These are phyloP conservation scores for Aspergillus carbonarius DNA, from an alignment of 2,329 filamentous ascomycete species.

Conservation along the genomic window DNA sequence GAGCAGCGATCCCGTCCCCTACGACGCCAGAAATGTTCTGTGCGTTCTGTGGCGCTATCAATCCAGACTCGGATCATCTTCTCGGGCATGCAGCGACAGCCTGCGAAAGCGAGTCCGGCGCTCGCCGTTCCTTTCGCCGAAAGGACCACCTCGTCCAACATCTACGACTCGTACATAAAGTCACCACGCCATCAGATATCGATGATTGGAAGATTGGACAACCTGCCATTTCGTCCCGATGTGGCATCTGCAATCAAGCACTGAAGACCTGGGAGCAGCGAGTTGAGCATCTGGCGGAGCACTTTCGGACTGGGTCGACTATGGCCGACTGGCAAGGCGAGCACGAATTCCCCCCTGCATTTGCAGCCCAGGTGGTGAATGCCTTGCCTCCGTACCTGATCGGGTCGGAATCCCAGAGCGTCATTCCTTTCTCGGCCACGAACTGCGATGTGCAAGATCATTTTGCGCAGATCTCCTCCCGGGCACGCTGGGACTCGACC, in stretches of 20 bases:
- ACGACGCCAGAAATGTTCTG: neutral
- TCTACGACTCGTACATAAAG: constrained; percentile 50
- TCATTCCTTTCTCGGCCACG: constrained; percentile 23
- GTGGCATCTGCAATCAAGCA: constrained; percentile 51
- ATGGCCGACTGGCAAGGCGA: constrained; percentile 57
- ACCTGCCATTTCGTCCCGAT: constrained; percentile 48
- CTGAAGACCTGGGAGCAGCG: constrained; percentile 53
- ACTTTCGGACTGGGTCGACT: constrained; percentile 51
- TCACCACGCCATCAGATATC: constrained; percentile 32
- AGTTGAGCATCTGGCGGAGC: constrained; percentile 51
- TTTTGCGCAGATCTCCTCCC: constrained; percentile 19
- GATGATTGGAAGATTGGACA: constrained; percentile 30
- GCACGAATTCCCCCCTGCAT: constrained; percentile 40
- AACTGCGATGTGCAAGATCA: constrained; percentile 17
- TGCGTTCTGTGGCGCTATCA: neutral
- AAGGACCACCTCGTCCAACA: constrained; percentile 58
- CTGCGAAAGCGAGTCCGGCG: neutral
- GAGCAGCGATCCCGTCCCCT: neutral
- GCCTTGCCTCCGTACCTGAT: constrained; percentile 23
- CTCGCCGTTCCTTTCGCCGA: constrained; percentile 45
- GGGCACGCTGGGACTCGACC: constrained; percentile 2
- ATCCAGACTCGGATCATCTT: neutral
- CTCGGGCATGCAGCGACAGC: neutral
- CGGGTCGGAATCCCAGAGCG: constrained; percentile 17
- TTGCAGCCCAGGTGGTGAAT: constrained; percentile 18